These are phyloP conservation scores for Jatropha podagrica DNA, from an alignment of 441 rosid genomes.

Conservation along the genomic window DNA sequence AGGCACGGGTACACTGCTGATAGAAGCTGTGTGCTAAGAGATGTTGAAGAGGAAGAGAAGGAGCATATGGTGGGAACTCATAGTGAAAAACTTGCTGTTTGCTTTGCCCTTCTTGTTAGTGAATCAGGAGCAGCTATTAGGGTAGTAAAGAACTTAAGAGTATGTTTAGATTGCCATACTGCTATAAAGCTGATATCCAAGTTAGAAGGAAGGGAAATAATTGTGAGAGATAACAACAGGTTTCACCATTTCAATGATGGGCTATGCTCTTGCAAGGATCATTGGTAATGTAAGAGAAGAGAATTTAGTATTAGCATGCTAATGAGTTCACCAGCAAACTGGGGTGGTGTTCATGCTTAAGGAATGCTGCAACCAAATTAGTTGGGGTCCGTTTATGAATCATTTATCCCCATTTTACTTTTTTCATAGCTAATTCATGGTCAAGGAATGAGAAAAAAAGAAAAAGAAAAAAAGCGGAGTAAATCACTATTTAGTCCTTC, in stretches of 20 bases:
- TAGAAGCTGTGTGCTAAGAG: conserved; percentile 35
- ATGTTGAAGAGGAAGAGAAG: conserved; percentile 37
- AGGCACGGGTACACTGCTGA: conserved; percentile 32
- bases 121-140: conserved; percentile 52
- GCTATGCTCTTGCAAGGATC: conserved; percentile 63
- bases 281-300: conserved; percentile 39
- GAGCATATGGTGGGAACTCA: conserved; percentile 42
- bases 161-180: conserved; percentile 68
- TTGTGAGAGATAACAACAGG: conserved; percentile 71
- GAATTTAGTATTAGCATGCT: neutral
- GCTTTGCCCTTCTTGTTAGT: conserved; percentile 55
- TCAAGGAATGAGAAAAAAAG: neutral
- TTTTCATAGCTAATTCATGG: neutral
- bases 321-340: neutral
- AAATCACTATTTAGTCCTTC: too few species aligned
- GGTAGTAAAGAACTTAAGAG: conserved; percentile 72
- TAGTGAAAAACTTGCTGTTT: conserved; percentile 70
- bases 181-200: conserved; percentile 62
- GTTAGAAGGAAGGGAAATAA: conserved; percentile 49
- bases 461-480: neutral
- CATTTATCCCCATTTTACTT: too few species aligned
- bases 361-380: too few species aligned
- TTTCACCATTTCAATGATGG: conserved; percentile 73
- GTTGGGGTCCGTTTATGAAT: too few species aligned
- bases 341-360: too few species aligned